Evolutionary conservation across 2,329 filamentous ascomycete genomes (phyloP).

Genomic region (Aspergillus sp.): DNA sequence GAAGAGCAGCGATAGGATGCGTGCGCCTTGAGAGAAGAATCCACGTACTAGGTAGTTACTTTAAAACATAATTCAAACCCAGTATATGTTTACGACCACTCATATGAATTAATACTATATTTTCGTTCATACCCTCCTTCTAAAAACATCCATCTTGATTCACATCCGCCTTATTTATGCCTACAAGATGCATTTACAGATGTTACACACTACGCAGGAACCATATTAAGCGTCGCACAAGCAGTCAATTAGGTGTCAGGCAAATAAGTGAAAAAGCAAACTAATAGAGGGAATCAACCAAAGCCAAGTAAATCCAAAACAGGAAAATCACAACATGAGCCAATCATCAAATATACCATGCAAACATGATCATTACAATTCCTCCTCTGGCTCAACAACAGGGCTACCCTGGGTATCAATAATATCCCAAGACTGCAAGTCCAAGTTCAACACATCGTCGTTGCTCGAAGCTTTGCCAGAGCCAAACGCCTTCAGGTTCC

Average conservation of each 20-base stretch:
- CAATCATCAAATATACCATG: background rate
- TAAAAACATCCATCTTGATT: no score
- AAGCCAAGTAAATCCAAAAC: no score
- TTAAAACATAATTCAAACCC: no score
- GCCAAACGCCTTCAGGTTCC: constrained; percentile 50
- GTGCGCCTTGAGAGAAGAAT: no score
- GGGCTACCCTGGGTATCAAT: constrained; percentile 7
- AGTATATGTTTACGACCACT: no score
- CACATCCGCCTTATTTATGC: no score
- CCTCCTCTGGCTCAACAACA: constrained; percentile 9
- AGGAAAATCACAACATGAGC: background rate
- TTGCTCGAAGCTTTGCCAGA: constrained; percentile 49
- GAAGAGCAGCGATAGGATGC: background rate
- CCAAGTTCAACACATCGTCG: constrained; percentile 28
- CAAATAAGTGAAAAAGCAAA: background rate
- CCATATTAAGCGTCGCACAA: background rate
- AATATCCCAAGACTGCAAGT: constrained; percentile 18
- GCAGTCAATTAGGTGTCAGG: background rate
- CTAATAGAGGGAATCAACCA: background rate
- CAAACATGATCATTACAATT: constrained; percentile 1
- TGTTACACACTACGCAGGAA: no score
- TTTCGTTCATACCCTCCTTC: no score
- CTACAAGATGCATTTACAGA: no score
- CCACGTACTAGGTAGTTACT: no score
- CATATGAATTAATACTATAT: no score